Evolutionary conservation across 805 yeast species (phyloP), one percentile per base, ranked within the genome.

Genomic region (Maudiozyma barnettii): DNA sequence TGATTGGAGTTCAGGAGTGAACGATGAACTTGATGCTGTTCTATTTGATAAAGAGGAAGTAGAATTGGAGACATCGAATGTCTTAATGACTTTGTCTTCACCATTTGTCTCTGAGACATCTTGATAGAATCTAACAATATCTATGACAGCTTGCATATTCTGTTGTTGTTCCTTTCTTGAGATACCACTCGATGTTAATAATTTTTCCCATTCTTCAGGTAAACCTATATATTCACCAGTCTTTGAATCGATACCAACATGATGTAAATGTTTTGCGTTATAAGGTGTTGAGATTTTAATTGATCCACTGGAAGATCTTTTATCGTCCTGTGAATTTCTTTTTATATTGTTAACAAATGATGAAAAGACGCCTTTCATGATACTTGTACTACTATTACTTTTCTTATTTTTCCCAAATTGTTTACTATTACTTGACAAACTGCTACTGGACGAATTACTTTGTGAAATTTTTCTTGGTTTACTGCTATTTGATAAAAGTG

Each of bases 131-230:
- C 86, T 88, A 23, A 88, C 88, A 50, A 86, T 89, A 58, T 88
- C 95, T 74, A 84, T 84, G 5, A 93, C 95, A 1, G 96, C 96
- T 64, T 87, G 90, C 1, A 97, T 96, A 65, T 93, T 87, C 51
- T 83, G 85, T 60, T 82, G 82, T 67, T 88, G 95, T 58, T 93
- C 99, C 52, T 78, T 84, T 52, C 77, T 80, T 5, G 96, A 79
- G 49, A 93, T 89, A 45, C 96, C 96, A 57, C 89, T 84, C 1
- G 93, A 85, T 12, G 82, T 75, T 45, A 93, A 72, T 33, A 90
- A 71, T 51, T 78, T 76, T 52, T 88, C 88, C 99, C 99, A 93
- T 58, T 88, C 95, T 26, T 78, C 82, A 0, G 99, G 99, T 39
- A 93, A 70, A 2, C 97, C 98, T 0, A 93, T 87, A 63, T 84